Evolutionary conservation across 2,329 filamentous ascomycete species (phyloP), one percentile per base, ranked within the genome.

Genomic region (Calonectria multiphialidica): DNA sequence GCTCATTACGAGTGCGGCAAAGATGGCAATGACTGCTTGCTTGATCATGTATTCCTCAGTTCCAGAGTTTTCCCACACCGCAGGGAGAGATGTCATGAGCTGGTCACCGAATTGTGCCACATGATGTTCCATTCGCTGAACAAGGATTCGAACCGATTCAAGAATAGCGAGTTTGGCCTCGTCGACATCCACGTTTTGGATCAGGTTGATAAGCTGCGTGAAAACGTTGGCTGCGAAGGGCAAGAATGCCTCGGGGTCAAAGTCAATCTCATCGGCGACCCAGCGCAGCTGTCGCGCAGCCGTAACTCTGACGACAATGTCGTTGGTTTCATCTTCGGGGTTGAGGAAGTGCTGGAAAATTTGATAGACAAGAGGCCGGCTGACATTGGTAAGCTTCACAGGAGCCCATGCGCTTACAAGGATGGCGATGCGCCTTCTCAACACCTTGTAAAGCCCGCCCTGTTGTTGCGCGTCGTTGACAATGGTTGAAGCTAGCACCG

Each of bases 81-180:
- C 88, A 0, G 96, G 96, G 8, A 98, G 88, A 15, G 95, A 90
- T 1, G 90, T 88, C 83, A 99, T 93, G 72, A 99, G 94, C 72
- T 93, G 91, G 78, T 98, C 95, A 6, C 95, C 94, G 73, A 92
- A 93, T 55, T 88, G 88, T 1, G 87, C 84, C 2, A 92, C 93
- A 75, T 94, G 88, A 40, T 92, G 89, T 79, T 98, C 97, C 86
- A 98, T 90, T 63, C 95, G 91, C 53, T 93, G 90, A 1, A 98
- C 95, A 49, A 97, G 87, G 40, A 93, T 90, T 63, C 95, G 91
- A 45, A 98, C 93, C 0, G 96, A 98, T 80, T 96, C 95, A 5
- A 99, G 87, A 40, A 99, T 89, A 0, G 93, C 95, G 87, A 98
- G 91, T 83, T 97, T 98, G 0, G 95, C 97, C 82, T 98, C 96